phyloP scores from a whole-genome alignment of 1,284 basidiomycete species.

The Gastroboletus turbinatus region DNA sequence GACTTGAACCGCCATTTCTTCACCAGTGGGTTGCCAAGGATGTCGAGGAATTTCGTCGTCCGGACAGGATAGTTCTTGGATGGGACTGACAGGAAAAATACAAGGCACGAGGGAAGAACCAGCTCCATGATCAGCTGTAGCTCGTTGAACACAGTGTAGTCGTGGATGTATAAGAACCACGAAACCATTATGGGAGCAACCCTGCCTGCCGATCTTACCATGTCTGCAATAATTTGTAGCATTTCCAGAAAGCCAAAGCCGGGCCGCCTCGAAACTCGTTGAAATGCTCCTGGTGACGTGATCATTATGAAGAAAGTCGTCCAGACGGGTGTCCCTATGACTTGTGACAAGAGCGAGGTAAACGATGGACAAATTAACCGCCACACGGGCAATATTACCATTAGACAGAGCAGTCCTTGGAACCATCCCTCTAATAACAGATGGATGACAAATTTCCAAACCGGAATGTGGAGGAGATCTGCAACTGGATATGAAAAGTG shows the following conservation, averaged over 20 bases:
- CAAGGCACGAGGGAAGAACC: neutral
- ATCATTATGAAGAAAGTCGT: accelerated
- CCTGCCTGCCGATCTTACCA: neutral
- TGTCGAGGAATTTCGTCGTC: slow-evolving; percentile 3
- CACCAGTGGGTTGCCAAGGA: slow-evolving; percentile 6
- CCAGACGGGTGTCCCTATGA: neutral
- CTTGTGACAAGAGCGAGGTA: neutral
- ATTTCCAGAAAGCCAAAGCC: too few relatives aligned
- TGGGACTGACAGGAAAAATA: neutral
- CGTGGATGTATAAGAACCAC: neutral
- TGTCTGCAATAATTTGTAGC: neutral
- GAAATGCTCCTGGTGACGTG: neutral
- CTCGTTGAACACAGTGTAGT: neutral
- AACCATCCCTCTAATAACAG: neutral
- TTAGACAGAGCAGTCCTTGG: neutral
- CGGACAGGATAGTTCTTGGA: slow-evolving; percentile 4
- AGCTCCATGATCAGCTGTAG: neutral
- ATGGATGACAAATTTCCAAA: neutral
- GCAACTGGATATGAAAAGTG: neutral
- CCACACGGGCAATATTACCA: neutral
- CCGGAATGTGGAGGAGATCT: neutral
- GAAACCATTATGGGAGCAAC: neutral
- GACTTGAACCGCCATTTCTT: too few relatives aligned
- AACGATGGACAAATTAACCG: neutral
- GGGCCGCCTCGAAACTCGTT: neutral